Evolutionary conservation across 345 rosid genomes (phyloP).

Genomic region (Brassica rapa): DNA sequence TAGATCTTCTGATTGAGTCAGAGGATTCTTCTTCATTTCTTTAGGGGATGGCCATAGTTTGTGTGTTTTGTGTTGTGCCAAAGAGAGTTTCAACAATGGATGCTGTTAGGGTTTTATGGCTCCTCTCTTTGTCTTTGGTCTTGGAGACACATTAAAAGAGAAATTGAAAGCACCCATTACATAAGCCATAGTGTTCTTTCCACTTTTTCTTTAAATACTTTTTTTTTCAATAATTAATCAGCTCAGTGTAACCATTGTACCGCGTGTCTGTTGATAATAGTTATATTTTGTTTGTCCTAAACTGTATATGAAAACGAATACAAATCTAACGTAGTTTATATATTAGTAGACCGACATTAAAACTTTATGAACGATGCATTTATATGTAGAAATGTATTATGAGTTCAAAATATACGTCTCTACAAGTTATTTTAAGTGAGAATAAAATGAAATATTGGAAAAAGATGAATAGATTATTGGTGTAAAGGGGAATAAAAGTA

Average conservation of each 20-base stretch:
- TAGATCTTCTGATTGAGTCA: slow-evolving; percentile 15
- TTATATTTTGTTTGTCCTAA: neutral
- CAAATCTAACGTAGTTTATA: neutral
- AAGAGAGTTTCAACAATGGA: slow-evolving; percentile 41
- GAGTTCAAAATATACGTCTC: neutral
- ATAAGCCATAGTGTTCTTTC: slow-evolving; percentile 34
- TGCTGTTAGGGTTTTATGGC: slow-evolving; percentile 33
- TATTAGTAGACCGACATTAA: neutral
- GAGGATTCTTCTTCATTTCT: slow-evolving; percentile 32
- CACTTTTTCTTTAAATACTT: slow-evolving; percentile 25
- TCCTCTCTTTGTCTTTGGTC: slow-evolving; percentile 42
- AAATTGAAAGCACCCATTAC: slow-evolving; percentile 28
- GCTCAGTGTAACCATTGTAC: slow-evolving; percentile 10
- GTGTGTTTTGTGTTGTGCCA: slow-evolving; percentile 33
- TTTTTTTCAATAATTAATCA: neutral
- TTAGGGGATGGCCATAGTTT: slow-evolving; percentile 33
- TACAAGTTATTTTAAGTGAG: neutral
- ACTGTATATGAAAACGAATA: slow-evolving; percentile 5
- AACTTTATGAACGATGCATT: neutral
- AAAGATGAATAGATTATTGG: neutral
- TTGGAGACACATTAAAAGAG: slow-evolving; percentile 37
- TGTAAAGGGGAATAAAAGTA: slow-evolving; percentile 30
- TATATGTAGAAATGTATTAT: neutral
- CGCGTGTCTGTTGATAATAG: slow-evolving; percentile 1
- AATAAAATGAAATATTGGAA: neutral